These are phyloP conservation scores for Piloderma croceum DNA, from an alignment of 768 basidiomycete species.

Conservation along the genomic window DNA sequence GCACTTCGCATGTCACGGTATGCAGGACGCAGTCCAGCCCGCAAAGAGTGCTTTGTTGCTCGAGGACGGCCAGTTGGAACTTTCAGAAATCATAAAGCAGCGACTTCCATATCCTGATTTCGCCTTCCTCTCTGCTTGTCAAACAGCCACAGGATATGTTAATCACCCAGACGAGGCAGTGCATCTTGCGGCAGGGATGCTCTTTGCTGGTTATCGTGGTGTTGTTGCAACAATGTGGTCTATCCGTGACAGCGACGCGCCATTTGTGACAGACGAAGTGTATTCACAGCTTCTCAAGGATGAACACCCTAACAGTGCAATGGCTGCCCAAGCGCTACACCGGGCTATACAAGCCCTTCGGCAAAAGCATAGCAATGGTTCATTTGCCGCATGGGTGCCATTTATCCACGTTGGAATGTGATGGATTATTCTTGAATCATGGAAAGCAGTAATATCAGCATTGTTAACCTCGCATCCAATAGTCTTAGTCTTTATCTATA, in stretches of 20 bases:
- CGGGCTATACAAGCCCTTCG: neutral
- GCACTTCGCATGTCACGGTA: constrained; percentile 29
- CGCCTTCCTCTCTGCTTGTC: constrained; percentile 27
- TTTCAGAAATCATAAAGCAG: constrained; percentile 19
- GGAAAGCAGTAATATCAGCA: too few species aligned
- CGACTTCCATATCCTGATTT: constrained; percentile 15
- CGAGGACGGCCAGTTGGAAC: constrained; percentile 14
- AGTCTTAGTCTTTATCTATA: too few species aligned
- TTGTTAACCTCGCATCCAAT: too few species aligned
- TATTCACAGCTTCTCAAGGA: constrained; percentile 8
- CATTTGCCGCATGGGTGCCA: too few species aligned
- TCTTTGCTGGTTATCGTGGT: constrained; percentile 26
- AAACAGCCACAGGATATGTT: constrained; percentile 21
- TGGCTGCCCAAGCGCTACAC: constrained; percentile 2
- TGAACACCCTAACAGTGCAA: too few species aligned
- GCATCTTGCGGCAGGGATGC: constrained; percentile 27
- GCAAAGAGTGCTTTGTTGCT: constrained; percentile 23
- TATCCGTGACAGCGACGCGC: constrained; percentile 22
- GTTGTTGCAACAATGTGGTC: too few species aligned
- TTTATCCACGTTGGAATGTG: too few species aligned
- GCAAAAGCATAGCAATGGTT: too few species aligned
- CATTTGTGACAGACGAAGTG: constrained; percentile 6
- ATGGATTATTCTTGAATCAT: too few species aligned
- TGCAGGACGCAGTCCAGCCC: constrained; percentile 16
- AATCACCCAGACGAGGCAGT: constrained; percentile 22